Evolutionary conservation across 2,329 filamentous ascomycete genomes (phyloP), one percentile per base, ranked within the genome.

Genomic region (Colletotrichum caudatum): DNA sequence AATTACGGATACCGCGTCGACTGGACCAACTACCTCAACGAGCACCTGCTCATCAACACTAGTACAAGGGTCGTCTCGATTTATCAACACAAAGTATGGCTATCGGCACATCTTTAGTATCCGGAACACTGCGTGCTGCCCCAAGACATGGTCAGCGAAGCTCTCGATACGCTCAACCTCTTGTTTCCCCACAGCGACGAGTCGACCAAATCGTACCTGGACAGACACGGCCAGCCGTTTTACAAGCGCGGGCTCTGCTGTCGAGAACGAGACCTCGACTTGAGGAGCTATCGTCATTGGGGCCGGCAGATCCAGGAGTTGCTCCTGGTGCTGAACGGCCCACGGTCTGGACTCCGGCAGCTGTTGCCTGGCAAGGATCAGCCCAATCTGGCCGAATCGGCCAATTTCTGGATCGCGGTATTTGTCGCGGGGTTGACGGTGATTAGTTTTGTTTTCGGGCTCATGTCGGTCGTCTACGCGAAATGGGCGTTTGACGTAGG

Each of bases 11-110:
- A 35, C 26, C 18, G 14, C 3, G 48, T 66, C 4, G 16, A 33
- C 20, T 66, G 64, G 64, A 54, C 35, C 4, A 23, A 54, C 16
- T 8, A 23, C 2, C 11, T 66, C 4, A 9, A 54, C 8, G 5
- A 61, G 8, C 64, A 66, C 20, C 64, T 66, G 1, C 14, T 41
- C 11, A 33, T 51, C 16, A 29, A 54, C 48, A 16, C 37, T 1
- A 12, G 20, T 5, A 18, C 9, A 18, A 61, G 6, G 18, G 26
- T 44, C 6, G 6, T 66, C 26, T 33, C 8, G 12, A 12, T 66
- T 3, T 66, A 53, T 18, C 56, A 54, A 14, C 64, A 66, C 26
- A 61, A 66, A n/a, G 23, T 66, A 3, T 66, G 64, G 64, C 35
- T 66, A 3, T 53, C 64, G 18, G 35, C 57, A 6, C 48, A 61